phyloP scores from a whole-genome alignment of 257 asterid genomes.

The Orobanche coerulescens region DNA sequence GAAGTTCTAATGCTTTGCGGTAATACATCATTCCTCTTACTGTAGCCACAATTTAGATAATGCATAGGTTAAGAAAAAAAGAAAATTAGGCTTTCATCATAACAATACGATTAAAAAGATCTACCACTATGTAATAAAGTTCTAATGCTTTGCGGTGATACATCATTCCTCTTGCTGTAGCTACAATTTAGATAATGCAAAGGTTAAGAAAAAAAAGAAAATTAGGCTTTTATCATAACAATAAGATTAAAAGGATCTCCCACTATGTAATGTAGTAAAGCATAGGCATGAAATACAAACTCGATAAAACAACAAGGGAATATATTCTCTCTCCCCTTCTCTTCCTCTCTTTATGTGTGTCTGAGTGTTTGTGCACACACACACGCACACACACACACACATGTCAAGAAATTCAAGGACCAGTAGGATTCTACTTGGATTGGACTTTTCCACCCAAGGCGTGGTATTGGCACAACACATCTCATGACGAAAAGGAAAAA shows the following conservation, averaged over 20 bases:
- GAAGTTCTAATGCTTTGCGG: slow-evolving; percentile 89
- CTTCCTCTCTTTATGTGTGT: too few species aligned
- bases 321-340: too few species aligned
- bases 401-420: background rate
- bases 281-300: too few species aligned
- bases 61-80: background rate
- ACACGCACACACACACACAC: too few species aligned
- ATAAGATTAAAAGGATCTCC: background rate
- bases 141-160: slow-evolving; percentile 83
- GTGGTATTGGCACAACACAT: background rate
- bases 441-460: background rate
- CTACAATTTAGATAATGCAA: slow-evolving; percentile 14
- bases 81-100: slow-evolving; percentile 13
- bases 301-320: too few species aligned
- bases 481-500: too few species aligned
- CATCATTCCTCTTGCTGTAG: slow-evolving; percentile 90
- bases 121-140: too few species aligned
- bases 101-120: background rate
- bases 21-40: slow-evolving; percentile 97
- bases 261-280: slow-evolving; percentile 39
- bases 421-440: background rate
- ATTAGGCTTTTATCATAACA: slow-evolving; percentile 12
- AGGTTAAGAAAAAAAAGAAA: slow-evolving; percentile 11
- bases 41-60: slow-evolving; percentile 25
- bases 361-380: too few species aligned